Evolutionary conservation across 768 basidiomycete genomes (phyloP), one percentile per base, ranked within the genome.

Genomic region (Russula emetica): DNA sequence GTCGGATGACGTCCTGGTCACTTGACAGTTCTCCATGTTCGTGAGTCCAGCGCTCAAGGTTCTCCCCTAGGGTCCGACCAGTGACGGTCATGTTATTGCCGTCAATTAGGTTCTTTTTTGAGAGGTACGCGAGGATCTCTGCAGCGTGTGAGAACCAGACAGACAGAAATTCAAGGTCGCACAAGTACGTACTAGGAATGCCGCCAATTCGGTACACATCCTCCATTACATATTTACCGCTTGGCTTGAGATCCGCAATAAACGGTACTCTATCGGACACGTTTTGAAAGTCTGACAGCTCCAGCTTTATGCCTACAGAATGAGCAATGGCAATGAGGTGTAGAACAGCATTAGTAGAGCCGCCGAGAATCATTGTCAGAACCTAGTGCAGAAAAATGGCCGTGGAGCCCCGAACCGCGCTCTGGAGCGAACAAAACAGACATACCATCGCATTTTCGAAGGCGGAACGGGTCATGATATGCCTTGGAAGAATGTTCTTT

Each of bases 171-270:
- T 11, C 14, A 18, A 49, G 26, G 20, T 44, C 42, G 16, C 26
- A 32, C 52, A 58, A 34, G 59, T 10, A 79, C 89, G 66, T 76
- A 96, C 94, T 90, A 5, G 97, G 96, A 69, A 95, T 94, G 61
- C 96, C 97, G 60, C 97, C 97, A 62, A 98, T 87, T 74, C 90
- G 92, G 82, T 92, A 86, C 10, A 99, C 85, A 71, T 98, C 92
- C 76, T 95, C 94, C 94, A 98, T 97, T 70, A 98, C 92, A 80
- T 98, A 98, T 76, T 94, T 94, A 42, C 97, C 97, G 67, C 92
- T 94, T 1, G 97, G 97, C 73, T 95, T 97, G 68, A 99, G 84
- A 76, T 99, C 92, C 26, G 96, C 95, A 67, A 98, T 80, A 83
- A 98, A 96, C 11, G 97, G 97, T 1, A 82, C 85, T 52, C 90